These are phyloP conservation scores for Mycena latifolia DNA, from an alignment of 768 basidiomycete species.

Conservation along the genomic window DNA sequence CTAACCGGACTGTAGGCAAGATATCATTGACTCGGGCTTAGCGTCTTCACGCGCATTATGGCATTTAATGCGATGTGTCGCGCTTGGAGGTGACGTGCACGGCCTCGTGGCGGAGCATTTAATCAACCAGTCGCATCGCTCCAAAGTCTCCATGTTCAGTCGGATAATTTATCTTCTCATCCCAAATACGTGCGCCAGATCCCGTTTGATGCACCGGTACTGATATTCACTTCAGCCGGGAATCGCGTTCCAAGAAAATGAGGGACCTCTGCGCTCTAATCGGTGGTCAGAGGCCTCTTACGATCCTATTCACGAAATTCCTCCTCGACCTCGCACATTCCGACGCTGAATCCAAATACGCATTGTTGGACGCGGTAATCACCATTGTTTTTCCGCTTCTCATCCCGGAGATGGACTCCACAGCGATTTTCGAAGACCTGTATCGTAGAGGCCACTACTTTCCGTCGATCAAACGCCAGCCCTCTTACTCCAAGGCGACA, in stretches of 20 bases:
- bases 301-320: not conserved
- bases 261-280: not conserved
- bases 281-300: not conserved
- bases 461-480: constrained; percentile 10
- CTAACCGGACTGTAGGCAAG: constrained; percentile 9
- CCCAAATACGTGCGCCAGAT: constrained; percentile 30
- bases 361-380: constrained; percentile 23
- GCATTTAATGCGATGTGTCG: constrained; percentile 28
- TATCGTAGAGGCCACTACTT: constrained; percentile 22
- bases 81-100: constrained; percentile 19
- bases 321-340: constrained; percentile 8
- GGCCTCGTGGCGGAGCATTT: constrained; percentile 9
- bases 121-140: not conserved
- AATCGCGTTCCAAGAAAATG: constrained; percentile 1
- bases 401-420: constrained; percentile 2
- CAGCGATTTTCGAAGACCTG: constrained; percentile 21
- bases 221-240: not conserved
- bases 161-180: constrained; percentile 28
- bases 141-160: constrained; percentile 28
- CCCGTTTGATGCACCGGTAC: not conserved
- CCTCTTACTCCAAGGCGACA: constrained; percentile 21
- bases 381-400: constrained; percentile 16
- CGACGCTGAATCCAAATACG: not conserved
- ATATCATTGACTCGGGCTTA: constrained; percentile 2
- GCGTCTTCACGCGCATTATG: constrained; percentile 21